phyloP scores from a whole-genome alignment of 257 asterid species.

The Solanum etuberosum region DNA sequence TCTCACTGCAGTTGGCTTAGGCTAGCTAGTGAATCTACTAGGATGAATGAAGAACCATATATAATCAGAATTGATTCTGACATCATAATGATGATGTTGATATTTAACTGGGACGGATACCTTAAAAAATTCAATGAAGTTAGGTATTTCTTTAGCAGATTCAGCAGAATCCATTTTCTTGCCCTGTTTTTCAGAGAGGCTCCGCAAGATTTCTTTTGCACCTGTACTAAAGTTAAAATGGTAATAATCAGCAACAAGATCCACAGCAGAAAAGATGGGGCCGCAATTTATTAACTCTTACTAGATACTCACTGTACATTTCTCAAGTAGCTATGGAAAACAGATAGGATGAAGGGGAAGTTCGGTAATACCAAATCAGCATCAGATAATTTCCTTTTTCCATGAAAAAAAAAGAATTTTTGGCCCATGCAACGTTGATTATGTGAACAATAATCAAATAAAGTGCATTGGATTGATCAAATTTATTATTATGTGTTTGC shows the following conservation, averaged over 20 bases:
- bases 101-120: slow-evolving; percentile 1
- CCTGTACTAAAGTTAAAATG: slow-evolving; percentile 46
- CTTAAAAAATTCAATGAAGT: slow-evolving; percentile 45
- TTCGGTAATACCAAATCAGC: not conserved
- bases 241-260: not conserved
- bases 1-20: not conserved
- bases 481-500: not conserved
- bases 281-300: not conserved
- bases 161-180: slow-evolving; percentile 81
- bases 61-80: not conserved
- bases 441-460: not conserved
- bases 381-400: not conserved
- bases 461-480: not conserved
- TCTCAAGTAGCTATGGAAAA: not conserved
- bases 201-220: slow-evolving; percentile 82
- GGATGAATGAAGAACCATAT: not conserved
- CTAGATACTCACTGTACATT: not conserved
- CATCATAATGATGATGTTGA: not conserved
- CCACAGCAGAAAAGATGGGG: not conserved
- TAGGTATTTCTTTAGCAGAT: slow-evolving; percentile 72
- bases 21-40: not conserved
- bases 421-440: not conserved
- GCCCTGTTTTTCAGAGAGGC: slow-evolving; percentile 95
- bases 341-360: not conserved
- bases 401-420: not conserved